Conservation (phyloP, 2,329 filamentous ascomycete species). For the Uncinocarpus reesii region DNA sequence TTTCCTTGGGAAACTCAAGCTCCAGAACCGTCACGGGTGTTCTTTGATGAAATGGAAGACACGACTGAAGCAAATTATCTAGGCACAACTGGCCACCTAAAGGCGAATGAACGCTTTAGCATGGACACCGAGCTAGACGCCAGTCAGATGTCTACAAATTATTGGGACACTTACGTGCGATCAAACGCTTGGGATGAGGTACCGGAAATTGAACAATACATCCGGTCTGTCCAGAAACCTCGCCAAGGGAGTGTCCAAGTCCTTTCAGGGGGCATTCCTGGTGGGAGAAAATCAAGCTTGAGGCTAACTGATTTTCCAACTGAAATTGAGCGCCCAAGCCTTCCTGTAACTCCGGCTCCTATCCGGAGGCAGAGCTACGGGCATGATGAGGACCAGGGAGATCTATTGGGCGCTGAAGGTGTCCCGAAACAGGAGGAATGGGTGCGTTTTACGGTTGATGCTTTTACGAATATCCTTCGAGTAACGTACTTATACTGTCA, state of each 20-base stretch:
- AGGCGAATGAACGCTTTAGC: constrained; percentile 14
- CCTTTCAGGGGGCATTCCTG: constrained; percentile 21
- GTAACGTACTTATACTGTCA: constrained; percentile 38
- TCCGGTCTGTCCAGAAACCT: constrained; percentile 62
- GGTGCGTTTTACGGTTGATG: constrained; percentile 61
- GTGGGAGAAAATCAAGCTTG: constrained; percentile 44
- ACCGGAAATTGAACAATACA: constrained; percentile 77
- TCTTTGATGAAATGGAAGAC: constrained; percentile 27
- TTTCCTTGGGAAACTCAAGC: constrained; percentile 82
- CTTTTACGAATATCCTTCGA: constrained; percentile 36
- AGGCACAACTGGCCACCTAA: not conserved
- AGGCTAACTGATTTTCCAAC: constrained; percentile 81
- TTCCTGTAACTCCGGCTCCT: constrained; percentile 83
- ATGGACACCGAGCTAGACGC: constrained; percentile 12
- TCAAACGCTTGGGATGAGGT: constrained; percentile 90
- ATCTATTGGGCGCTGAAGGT: constrained; percentile 65
- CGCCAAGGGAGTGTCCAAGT: constrained; percentile 42
- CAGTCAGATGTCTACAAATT: constrained; percentile 40
- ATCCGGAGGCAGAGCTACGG: constrained; percentile 54
- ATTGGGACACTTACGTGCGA: constrained; percentile 64
- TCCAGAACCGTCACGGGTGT: constrained; percentile 47
- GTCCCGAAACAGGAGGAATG: constrained; percentile 83
- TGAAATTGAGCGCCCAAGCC: constrained; percentile 68
- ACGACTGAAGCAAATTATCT: constrained; percentile 13
- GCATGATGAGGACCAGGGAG: constrained; percentile 30